Evolutionary conservation across 306 rosid genomes (phyloP).

Genomic region (Quercus bicolor): DNA sequence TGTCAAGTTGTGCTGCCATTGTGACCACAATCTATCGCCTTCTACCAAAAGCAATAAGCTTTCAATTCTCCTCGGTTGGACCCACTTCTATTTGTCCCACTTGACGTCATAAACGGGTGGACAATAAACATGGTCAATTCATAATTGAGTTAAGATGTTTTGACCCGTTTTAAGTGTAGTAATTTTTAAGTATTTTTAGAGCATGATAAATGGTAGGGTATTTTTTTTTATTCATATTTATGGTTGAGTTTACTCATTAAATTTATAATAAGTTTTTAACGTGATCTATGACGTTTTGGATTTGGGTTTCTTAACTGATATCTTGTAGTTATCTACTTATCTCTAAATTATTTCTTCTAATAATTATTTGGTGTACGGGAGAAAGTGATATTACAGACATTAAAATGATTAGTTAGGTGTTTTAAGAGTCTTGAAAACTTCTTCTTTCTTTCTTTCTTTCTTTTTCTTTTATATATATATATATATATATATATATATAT

Average conservation of each 20-base stretch:
- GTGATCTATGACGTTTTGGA: rapidly evolving
- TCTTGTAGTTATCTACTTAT: too few species aligned
- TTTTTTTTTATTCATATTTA: rapidly evolving
- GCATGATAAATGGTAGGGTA: rapidly evolving
- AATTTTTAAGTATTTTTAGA: background rate
- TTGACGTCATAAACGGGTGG: background rate
- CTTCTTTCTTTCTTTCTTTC: too few species aligned
- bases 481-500: too few species aligned
- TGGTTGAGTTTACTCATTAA: rapidly evolving
- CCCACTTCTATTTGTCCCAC: background rate
- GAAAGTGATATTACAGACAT: too few species aligned
- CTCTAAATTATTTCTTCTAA: too few species aligned
- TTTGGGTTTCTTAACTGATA: too few species aligned
- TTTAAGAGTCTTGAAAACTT: too few species aligned
- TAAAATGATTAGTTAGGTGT: too few species aligned
- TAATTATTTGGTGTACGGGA: too few species aligned
- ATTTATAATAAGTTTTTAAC: rapidly evolving
- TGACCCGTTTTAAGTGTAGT: rapidly evolving
- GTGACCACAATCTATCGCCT: slow-evolving; percentile 11
- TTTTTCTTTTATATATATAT: too few species aligned
- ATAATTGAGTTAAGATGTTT: background rate
- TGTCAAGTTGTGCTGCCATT: slow-evolving; percentile 1
- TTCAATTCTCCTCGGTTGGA: background rate
- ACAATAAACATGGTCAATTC: background rate
- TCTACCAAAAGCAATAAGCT: slow-evolving; percentile 8